Percentiles rank a stretch among this genome's conserved stretches.
These are phyloP conservation scores for Biscogniauxia marginata DNA, from an alignment of 2,329 filamentous ascomycete species.

Conservation along the genomic window DNA sequence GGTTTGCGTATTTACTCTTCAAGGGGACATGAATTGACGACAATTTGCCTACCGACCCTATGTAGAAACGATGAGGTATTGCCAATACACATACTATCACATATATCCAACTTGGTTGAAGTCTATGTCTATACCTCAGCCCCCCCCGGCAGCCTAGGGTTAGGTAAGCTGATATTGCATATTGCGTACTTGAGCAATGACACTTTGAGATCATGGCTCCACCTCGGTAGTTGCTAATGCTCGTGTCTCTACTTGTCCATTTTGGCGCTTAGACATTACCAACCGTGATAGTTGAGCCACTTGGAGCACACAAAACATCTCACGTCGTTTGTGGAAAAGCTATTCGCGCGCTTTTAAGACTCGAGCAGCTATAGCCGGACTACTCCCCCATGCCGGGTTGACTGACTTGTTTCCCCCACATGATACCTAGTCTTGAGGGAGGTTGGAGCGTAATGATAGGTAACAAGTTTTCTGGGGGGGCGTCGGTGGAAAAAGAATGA, in stretches of 20 bases:
- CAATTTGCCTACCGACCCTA: not conserved
- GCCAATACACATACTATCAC: not conserved
- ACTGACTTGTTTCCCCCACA: not conserved
- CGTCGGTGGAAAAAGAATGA: not conserved
- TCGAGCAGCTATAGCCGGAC: not conserved
- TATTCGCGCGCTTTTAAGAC: not conserved
- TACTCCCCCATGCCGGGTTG: not conserved
- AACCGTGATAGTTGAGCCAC: not conserved
- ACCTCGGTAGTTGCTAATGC: not conserved
- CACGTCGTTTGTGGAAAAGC: not conserved
- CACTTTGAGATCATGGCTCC: not conserved
- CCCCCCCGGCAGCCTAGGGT: no score
- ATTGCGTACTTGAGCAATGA: not conserved
- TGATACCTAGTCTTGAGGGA: not conserved
- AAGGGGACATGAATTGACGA: not conserved
- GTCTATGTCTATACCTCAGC: not conserved
- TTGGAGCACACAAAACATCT: not conserved
- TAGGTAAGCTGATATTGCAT: not conserved
- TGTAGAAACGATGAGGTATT: no score
- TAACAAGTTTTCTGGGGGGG: not conserved
- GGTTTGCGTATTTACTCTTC: not conserved
- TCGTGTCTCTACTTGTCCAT: not conserved
- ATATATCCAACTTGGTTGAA: not conserved
- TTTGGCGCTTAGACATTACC: not conserved
- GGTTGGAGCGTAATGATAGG: not conserved